These are phyloP conservation scores for Starmerella vaccinii DNA, from an alignment of 805 yeast species.

Conservation along the genomic window DNA sequence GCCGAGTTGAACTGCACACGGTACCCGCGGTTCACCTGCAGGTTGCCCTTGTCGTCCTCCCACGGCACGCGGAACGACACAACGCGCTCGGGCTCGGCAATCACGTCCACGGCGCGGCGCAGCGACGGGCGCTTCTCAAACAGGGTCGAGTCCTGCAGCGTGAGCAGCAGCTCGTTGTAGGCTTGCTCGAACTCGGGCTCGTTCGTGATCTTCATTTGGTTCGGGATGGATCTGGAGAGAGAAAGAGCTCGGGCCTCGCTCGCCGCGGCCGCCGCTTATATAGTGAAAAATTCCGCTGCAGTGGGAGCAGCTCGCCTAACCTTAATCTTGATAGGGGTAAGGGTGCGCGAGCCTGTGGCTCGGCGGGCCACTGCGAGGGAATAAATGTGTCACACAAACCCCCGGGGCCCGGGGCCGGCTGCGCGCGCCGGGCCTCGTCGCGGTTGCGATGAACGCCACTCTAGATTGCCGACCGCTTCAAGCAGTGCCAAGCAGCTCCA, in stretches of 20 bases:
- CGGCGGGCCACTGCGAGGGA: not conserved
- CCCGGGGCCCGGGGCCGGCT: not conserved
- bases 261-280: not conserved
- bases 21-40: slow-evolving; percentile 94
- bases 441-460: too few relatives aligned
- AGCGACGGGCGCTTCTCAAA: slow-evolving; percentile 84
- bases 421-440: too few relatives aligned
- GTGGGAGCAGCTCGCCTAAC: not conserved
- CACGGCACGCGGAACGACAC: slow-evolving; percentile 95
- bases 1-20: slow-evolving; percentile 98
- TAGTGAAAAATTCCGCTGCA: slow-evolving; percentile 7
- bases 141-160: slow-evolving; percentile 82
- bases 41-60: slow-evolving; percentile 90
- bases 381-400: not conserved
- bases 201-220: slow-evolving; percentile 49
- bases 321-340: slow-evolving; percentile 5
- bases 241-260: not conserved
- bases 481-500: too few relatives aligned
- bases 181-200: slow-evolving; percentile 99
- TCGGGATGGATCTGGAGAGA: too few relatives aligned
- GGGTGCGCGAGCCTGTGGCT: not conserved
- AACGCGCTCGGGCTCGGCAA: slow-evolving; percentile 90
- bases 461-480: too few relatives aligned
- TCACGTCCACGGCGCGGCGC: slow-evolving; percentile 76
- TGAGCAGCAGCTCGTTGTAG: slow-evolving; percentile 79